A percentile compares a stretch with the other conserved stretches of the same genome.
Conservation (phyloP, 176 grass and related monocot genomes). For the Leersia perrieri region DNA sequence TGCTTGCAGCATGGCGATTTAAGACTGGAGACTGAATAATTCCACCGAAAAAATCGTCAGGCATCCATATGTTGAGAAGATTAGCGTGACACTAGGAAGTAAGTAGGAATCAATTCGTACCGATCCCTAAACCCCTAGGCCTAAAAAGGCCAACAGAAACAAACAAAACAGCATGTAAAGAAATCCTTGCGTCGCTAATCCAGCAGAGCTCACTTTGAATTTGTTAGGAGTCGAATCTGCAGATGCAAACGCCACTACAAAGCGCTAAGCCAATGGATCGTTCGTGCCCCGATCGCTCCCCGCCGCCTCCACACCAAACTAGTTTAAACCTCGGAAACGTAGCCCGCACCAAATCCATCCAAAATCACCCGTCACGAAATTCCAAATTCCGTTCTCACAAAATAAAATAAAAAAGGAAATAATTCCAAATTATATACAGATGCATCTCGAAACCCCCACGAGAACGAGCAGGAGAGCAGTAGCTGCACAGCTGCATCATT, state of each 20-base stretch:
- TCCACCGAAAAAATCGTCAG: background rate
- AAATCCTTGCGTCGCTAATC: background rate
- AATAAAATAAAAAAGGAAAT: background rate
- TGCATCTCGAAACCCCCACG: background rate
- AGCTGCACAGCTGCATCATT: background rate
- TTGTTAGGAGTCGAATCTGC: background rate
- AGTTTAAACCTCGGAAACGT: background rate
- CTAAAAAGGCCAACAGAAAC: background rate
- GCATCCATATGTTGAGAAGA: background rate
- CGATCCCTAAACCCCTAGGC: background rate
- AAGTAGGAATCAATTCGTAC: slow-evolving; percentile 18
- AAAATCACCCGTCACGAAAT: background rate
- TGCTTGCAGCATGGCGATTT: too few species aligned
- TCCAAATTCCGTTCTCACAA: too few species aligned
- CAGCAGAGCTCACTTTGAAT: background rate
- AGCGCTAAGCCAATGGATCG: background rate
- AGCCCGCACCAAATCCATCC: background rate
- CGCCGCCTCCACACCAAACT: background rate
- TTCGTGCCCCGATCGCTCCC: background rate
- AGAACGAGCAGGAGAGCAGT: background rate
- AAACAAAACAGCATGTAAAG: background rate
- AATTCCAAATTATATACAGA: background rate
- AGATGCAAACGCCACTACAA: background rate
- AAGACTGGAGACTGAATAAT: background rate
- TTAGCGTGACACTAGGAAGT: background rate